Evolutionary conservation across 2,329 filamentous ascomycete genomes (phyloP), one percentile per base, ranked within the genome.

Genomic region (Ophiostoma tasmaniense): DNA sequence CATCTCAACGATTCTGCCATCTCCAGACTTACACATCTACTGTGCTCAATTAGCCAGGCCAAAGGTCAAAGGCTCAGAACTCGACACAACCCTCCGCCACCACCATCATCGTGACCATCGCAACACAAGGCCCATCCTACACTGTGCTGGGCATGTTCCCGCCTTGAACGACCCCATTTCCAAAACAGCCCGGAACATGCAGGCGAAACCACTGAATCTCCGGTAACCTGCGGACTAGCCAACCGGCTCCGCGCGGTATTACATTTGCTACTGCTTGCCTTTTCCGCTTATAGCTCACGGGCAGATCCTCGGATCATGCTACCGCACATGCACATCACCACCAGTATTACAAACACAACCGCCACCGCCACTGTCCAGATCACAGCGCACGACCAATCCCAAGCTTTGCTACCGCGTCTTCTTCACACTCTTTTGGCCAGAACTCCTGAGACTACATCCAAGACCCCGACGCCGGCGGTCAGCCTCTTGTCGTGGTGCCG

Each of bases 181-280:
- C 33, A 13, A 20, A 35, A 25, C 30, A 64, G 50, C 22, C 28
- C 66, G 30, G 45, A 67, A 28, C 45, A 67, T 67, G 66, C 66
- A 37, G 14, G 45, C 45, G 50, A 50, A 33, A n/a, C 10, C 25
- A n/a, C 50, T 13, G 33, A 45, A 28, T 13, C 28, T 10, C 45
- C 28, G 66, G 45, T 67, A 67, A 67, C 66, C 66, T 59, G 66
- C 66, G 66, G 66, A 55, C 8, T 10, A 52, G 66, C 66, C 66
- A 67, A n/a, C 30, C 42, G 45, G 64, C 42, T 20, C 64, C 64
- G 64, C 13, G 39, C 30, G 13, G 64, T 42, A 42, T 30, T 37
- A 22, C 33, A n/a, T 33, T 62, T 62, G 28, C 6, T 14, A 33
- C 59, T 4, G 5, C 59, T 62, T 14, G 30, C 59, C 14, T 62